Percentiles rank a stretch among this genome's conserved stretches.
These are phyloP conservation scores for Arthrobotrys entomopaga DNA, from an alignment of 2,329 filamentous ascomycete species.

Conservation along the genomic window DNA sequence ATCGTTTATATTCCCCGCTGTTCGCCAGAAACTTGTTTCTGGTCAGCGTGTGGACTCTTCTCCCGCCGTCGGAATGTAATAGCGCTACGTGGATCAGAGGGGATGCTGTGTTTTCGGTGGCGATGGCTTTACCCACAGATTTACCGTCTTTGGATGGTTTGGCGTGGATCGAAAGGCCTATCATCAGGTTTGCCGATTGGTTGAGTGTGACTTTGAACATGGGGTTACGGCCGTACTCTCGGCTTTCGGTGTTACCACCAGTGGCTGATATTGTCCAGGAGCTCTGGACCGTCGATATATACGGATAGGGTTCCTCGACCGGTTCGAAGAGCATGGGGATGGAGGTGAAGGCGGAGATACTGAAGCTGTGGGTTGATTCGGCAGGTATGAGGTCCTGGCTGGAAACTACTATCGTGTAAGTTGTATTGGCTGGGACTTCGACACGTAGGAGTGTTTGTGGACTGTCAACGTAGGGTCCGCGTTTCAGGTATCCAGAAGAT, in stretches of 20 bases:
- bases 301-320: constrained; percentile 71
- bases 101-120: constrained; percentile 75
- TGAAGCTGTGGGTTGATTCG: constrained; percentile 79
- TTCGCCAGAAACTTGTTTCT: constrained; percentile 81
- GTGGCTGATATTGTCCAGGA: constrained; percentile 82
- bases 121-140: constrained; percentile 69
- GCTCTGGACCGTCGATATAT: constrained; percentile 70
- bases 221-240: constrained; percentile 51
- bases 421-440: constrained; percentile 63
- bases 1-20: constrained; percentile 87
- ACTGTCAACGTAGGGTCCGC: constrained; percentile 90
- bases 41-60: constrained; percentile 75
- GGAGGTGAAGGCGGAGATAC: constrained; percentile 82
- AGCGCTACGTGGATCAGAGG: constrained; percentile 85
- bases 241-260: constrained; percentile 76
- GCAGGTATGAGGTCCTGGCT: constrained; percentile 76
- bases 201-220: constrained; percentile 69
- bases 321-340: constrained; percentile 70
- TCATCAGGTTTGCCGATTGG: constrained; percentile 91
- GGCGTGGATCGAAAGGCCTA: constrained; percentile 70
- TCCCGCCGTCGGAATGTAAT: constrained; percentile 76
- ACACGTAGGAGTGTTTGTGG: constrained; percentile 88
- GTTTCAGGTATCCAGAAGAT: constrained; percentile 75
- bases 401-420: constrained; percentile 74
- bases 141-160: constrained; percentile 35